These are phyloP conservation scores for Aschersonia sp. DNA, from an alignment of 2,329 filamentous ascomycete species.

Conservation along the genomic window DNA sequence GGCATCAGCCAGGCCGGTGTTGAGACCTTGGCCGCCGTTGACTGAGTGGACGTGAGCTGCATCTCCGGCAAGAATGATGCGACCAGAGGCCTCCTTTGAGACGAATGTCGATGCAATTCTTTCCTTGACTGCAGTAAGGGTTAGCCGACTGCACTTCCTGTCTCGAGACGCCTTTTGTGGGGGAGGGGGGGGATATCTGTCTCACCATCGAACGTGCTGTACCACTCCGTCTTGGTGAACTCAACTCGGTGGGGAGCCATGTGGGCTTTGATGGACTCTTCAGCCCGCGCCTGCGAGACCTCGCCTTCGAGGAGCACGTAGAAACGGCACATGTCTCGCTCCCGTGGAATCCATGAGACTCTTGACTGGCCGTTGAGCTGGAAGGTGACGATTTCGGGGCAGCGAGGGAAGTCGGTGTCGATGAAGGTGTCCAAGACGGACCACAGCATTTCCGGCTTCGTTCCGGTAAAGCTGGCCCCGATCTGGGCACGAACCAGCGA, in stretches of 20 bases:
- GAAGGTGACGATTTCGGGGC: constrained; percentile 32
- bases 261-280: constrained; percentile 27
- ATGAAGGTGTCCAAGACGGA: constrained; percentile 32
- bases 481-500: constrained; percentile 28
- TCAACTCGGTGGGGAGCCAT: constrained; percentile 26
- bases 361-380: constrained; percentile 28
- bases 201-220: constrained; percentile 32
- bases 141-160: neutral
- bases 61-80: constrained; percentile 38
- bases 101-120: constrained; percentile 23
- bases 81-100: constrained; percentile 23
- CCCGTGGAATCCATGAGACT: constrained; percentile 33
- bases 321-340: constrained; percentile 30
- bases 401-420: constrained; percentile 31
- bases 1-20: constrained; percentile 42
- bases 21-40: constrained; percentile 42
- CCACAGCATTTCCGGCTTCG: constrained; percentile 35
- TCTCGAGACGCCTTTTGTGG: no score
- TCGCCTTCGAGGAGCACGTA: constrained; percentile 32
- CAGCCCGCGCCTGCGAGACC: constrained; percentile 21
- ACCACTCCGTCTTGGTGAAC: constrained; percentile 31
- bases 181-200: neutral
- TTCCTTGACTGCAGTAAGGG: constrained; percentile 20
- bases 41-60: constrained; percentile 42
- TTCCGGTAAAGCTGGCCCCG: constrained; percentile 25